Evolutionary conservation across 768 basidiomycete species (phyloP).

Genomic region (Boletus reticuloceps): DNA sequence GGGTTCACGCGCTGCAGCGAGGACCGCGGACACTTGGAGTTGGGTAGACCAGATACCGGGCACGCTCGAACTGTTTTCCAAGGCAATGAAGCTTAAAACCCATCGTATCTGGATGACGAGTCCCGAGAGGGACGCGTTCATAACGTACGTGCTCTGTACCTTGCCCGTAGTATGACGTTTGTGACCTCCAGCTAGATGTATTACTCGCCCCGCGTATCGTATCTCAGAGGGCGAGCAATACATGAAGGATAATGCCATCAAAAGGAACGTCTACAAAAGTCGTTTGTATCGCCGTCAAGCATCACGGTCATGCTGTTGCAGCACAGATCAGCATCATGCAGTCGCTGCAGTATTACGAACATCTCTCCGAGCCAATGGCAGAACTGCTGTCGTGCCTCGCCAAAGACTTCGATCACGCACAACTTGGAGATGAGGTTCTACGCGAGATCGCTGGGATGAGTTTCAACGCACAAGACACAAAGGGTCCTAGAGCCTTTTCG

Average conservation of each 20-base stretch:
- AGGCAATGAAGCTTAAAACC: slow-evolving; percentile 62
- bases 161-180: neutral
- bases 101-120: slow-evolving; percentile 90
- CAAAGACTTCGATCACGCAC: slow-evolving; percentile 84
- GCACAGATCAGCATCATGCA: slow-evolving; percentile 92
- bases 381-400: slow-evolving; percentile 79
- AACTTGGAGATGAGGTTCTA: slow-evolving; percentile 88
- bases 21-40: slow-evolving; percentile 54
- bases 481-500: slow-evolving; percentile 83
- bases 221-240: slow-evolving; percentile 83
- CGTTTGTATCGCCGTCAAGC: slow-evolving; percentile 89
- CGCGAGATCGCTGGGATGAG: slow-evolving; percentile 79
- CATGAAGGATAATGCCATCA: slow-evolving; percentile 78
- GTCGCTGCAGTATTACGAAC: slow-evolving; percentile 89
- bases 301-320: slow-evolving; percentile 78
- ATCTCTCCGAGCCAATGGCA: slow-evolving; percentile 91
- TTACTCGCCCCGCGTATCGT: slow-evolving; percentile 85
- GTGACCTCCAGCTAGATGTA: slow-evolving; percentile 53
- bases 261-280: slow-evolving; percentile 79
- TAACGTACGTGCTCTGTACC: slow-evolving; percentile 44
- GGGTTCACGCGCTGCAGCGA: slow-evolving; percentile 37
- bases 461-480: slow-evolving; percentile 81
- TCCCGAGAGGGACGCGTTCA: slow-evolving; percentile 80
- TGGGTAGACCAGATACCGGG: slow-evolving; percentile 78
- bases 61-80: slow-evolving; percentile 68